phyloP scores from a whole-genome alignment of 106 monocot genomes.

The Narthecium ossifragum region DNA sequence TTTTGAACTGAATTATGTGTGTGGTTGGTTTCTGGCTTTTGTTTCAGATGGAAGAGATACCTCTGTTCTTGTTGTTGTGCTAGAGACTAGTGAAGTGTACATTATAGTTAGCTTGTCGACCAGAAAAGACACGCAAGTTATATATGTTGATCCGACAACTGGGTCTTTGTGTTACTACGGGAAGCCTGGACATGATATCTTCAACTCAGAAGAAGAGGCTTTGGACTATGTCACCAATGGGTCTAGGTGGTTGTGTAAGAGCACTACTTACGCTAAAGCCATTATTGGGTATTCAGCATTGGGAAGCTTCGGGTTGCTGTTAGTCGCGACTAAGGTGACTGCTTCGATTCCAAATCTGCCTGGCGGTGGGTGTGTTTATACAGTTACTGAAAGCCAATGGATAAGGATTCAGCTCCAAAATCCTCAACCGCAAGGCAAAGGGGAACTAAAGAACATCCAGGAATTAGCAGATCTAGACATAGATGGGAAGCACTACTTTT shows the following conservation, averaged over 20 bases:
- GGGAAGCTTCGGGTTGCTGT: slow-evolving; percentile 68
- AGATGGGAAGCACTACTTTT: slow-evolving; percentile 94
- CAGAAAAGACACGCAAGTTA: slow-evolving; percentile 72
- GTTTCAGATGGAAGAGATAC: slow-evolving; percentile 58
- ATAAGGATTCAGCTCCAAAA: slow-evolving; percentile 80
- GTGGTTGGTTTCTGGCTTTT: background rate
- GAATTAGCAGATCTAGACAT: slow-evolving; percentile 84
- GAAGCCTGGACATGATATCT: slow-evolving; percentile 61
- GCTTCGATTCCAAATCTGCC: slow-evolving; percentile 63
- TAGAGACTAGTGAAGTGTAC: slow-evolving; percentile 82
- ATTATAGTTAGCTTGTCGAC: slow-evolving; percentile 81
- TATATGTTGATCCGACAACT: slow-evolving; percentile 91
- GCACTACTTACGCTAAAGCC: slow-evolving; percentile 58
- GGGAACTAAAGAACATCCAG: slow-evolving; percentile 72
- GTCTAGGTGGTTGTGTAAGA: slow-evolving; percentile 61
- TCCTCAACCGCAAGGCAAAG: slow-evolving; percentile 80
- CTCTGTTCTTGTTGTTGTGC: slow-evolving; percentile 58
- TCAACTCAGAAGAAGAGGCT: slow-evolving; percentile 69
- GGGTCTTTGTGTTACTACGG: slow-evolving; percentile 53
- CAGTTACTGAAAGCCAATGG: slow-evolving; percentile 84
- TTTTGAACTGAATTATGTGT: background rate
- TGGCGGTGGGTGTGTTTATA: slow-evolving; percentile 84
- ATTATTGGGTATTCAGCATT: slow-evolving; percentile 81
- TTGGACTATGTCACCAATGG: slow-evolving; percentile 69
- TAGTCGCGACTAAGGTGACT: slow-evolving; percentile 76